Evolutionary conservation across 2,329 filamentous ascomycete genomes (phyloP).

Genomic region (Penicillium frequentans): DNA sequence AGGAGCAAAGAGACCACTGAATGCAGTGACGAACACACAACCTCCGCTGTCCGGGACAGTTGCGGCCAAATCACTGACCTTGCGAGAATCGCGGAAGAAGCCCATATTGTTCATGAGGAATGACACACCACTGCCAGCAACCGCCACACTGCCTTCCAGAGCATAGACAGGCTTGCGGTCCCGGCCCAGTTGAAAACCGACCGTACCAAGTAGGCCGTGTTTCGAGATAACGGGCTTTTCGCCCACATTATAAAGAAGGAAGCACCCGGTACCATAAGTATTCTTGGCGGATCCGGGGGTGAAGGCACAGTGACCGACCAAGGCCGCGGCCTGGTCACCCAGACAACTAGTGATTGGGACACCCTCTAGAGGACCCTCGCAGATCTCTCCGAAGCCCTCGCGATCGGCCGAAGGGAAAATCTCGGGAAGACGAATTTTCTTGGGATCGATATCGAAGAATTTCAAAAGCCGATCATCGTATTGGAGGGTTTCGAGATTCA

Average conservation of each 20-base stretch:
- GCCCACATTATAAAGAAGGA: constrained; percentile 85
- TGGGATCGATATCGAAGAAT: constrained; percentile 75
- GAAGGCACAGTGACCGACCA: constrained; percentile 86
- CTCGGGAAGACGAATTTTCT: constrained; percentile 73
- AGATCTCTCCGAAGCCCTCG: constrained; percentile 69
- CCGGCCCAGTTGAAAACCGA: constrained; percentile 76
- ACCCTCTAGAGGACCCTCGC: constrained; percentile 65
- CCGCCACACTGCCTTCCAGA: constrained; percentile 79
- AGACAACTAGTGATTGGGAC: constrained; percentile 78
- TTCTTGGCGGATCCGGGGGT: constrained; percentile 81
- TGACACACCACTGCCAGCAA: constrained; percentile 77
- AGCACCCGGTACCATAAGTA: constrained; percentile 87
- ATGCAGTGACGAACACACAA: constrained; percentile 84
- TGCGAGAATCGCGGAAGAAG: constrained; percentile 60
- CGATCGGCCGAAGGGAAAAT: constrained; percentile 79
- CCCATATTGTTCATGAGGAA: constrained; percentile 67
- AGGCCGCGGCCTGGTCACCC: constrained; percentile 81
- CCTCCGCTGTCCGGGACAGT: constrained; percentile 75
- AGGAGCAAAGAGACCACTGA: constrained; percentile 85
- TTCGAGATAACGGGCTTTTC: constrained; percentile 80
- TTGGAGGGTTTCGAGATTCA: constrained; percentile 77
- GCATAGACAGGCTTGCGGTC: constrained; percentile 71
- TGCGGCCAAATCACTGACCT: constrained; percentile 64
- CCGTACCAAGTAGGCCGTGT: constrained; percentile 77
- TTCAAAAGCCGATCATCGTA: constrained; percentile 76